phyloP scores from a whole-genome alignment of 768 basidiomycete species.

The Botryobasidium botryosum region DNA sequence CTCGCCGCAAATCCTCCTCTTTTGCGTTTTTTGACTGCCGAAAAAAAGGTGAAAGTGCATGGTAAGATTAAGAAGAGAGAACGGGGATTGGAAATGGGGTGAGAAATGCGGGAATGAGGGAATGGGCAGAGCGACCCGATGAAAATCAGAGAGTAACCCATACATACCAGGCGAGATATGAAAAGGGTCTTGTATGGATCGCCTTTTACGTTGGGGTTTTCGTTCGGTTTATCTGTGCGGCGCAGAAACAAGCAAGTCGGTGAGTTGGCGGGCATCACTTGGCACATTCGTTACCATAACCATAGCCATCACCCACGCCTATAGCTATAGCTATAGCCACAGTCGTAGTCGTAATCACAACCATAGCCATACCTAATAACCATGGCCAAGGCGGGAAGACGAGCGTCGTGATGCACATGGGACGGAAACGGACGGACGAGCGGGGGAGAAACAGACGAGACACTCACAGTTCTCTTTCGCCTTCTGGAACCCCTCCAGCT shows the following conservation, averaged over 20 bases:
- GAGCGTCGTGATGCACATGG: not conserved
- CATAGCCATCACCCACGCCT: not conserved
- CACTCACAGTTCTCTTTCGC: slow-evolving; percentile 75
- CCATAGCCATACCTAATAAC: not conserved
- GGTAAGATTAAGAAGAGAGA: no score
- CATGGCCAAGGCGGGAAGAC: not conserved
- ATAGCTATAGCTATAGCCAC: not conserved
- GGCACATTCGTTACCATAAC: not conserved
- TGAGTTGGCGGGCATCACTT: not conserved
- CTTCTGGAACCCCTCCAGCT: slow-evolving; percentile 53
- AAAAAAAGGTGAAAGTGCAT: not conserved
- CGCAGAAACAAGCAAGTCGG: not conserved
- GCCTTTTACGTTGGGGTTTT: slow-evolving; percentile 78
- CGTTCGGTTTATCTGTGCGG: slow-evolving; percentile 69
- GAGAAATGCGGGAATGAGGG: slow-evolving; percentile 3
- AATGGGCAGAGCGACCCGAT: not conserved
- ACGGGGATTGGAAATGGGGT: no score
- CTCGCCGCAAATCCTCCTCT: slow-evolving; percentile 80
- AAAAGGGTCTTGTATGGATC: slow-evolving; percentile 99
- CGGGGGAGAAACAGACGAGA: not conserved
- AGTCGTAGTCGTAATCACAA: not conserved
- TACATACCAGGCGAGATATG: slow-evolving; percentile 70
- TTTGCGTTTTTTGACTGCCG: slow-evolving; percentile 76
- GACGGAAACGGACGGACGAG: not conserved
- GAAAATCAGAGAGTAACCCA: not conserved